phyloP scores from a whole-genome alignment of 2,329 filamentous ascomycete genomes.

The Orbilia brochopaga region DNA sequence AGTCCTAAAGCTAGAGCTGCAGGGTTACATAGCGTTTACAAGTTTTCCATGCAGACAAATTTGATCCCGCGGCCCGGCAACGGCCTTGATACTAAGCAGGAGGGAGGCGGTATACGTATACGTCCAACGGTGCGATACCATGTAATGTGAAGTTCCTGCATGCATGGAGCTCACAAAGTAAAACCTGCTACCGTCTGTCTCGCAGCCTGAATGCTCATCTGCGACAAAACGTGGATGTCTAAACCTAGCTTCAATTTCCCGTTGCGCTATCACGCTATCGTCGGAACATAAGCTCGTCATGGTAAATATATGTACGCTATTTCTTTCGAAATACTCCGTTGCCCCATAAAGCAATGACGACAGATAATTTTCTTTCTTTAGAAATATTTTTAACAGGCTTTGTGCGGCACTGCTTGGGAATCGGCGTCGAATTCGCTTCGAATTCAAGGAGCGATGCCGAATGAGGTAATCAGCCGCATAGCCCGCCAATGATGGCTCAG shows the following conservation, averaged over 20 bases:
- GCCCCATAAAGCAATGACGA: not conserved
- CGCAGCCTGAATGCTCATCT: slow-evolving; percentile 2
- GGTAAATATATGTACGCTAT: not conserved
- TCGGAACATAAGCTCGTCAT: slow-evolving; percentile 1
- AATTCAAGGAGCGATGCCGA: not conserved
- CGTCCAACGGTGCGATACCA: not conserved
- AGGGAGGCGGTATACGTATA: too few species aligned
- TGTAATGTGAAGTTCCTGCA: not conserved
- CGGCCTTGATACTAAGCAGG: too few species aligned
- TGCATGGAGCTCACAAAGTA: not conserved
- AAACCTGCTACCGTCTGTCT: slow-evolving; percentile 4
- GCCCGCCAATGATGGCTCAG: not conserved
- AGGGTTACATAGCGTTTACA: not conserved
- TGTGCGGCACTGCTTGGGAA: not conserved
- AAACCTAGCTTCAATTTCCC: not conserved
- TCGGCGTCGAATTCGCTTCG: not conserved
- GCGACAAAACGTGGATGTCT: slow-evolving; percentile 6
- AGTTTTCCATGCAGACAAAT: not conserved
- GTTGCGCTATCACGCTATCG: slow-evolving; percentile 7
- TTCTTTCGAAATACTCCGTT: not conserved
- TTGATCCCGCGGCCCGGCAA: too few species aligned
- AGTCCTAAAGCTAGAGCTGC: too few species aligned
- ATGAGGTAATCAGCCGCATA: not conserved
- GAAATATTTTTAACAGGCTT: not conserved
- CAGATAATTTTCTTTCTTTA: not conserved